Conservation (phyloP, 257 asterid genomes). For the Thymus mandschuricus region DNA sequence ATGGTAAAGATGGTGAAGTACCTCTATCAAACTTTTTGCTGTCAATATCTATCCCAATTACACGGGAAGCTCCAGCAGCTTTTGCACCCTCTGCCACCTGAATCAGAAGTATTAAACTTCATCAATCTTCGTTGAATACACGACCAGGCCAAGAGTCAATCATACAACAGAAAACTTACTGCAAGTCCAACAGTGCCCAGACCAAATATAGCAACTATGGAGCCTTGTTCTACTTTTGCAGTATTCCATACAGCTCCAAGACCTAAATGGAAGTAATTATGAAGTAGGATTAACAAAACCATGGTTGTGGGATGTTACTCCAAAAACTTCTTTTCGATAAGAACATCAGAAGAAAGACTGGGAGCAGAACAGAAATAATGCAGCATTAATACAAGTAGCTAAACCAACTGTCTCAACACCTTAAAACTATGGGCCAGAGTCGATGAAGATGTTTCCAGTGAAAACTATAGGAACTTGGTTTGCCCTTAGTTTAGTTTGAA, state of each 20-base stretch:
- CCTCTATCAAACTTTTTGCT: slow-evolving; percentile 80
- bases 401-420: neutral
- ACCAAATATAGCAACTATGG: slow-evolving; percentile 94
- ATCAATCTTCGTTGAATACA: slow-evolving; percentile 16
- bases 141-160: slow-evolving; percentile 15
- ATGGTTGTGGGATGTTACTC: neutral
- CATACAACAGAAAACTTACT: slow-evolving; percentile 55
- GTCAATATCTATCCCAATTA: slow-evolving; percentile 95
- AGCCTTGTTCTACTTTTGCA: slow-evolving; percentile 94
- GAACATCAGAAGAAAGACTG: neutral
- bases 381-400: neutral
- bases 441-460: neutral
- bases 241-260: slow-evolving; percentile 99
- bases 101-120: slow-evolving; percentile 4
- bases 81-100: slow-evolving; percentile 99
- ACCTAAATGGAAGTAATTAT: slow-evolving; percentile 47
- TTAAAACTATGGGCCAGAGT: neutral
- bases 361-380: neutral
- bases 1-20: slow-evolving; percentile 30
- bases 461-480: neutral
- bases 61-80: slow-evolving; percentile 95
- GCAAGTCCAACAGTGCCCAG: slow-evolving; percentile 98
- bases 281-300: slow-evolving; percentile 6
- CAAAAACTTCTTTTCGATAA: neutral
- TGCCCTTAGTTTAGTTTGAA: neutral